These are phyloP conservation scores for Triticum dicoccoides DNA, from an alignment of 176 grass and related monocot species.

Conservation along the genomic window DNA sequence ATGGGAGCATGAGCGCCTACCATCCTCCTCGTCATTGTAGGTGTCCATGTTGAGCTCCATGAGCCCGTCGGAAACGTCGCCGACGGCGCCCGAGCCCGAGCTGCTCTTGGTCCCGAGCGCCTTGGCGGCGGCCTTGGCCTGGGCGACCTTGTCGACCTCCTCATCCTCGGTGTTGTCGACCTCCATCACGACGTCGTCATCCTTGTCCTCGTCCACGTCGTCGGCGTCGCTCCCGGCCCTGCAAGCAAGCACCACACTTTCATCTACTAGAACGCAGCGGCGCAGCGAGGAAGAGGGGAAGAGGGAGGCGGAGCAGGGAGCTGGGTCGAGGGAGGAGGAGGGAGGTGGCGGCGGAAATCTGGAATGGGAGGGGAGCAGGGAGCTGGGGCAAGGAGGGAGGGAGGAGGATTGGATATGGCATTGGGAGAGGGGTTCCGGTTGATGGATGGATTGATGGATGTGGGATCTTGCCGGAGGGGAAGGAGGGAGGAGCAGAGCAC, in stretches of 20 bases:
- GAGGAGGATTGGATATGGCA: no score
- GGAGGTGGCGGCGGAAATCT: no score
- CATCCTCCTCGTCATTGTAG: constrained; percentile 80
- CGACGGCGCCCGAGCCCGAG: neutral
- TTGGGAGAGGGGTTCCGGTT: no score
- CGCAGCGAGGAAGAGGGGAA: no score
- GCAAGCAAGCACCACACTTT: neutral
- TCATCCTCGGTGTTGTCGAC: constrained; percentile 32
- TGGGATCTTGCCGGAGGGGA: no score
- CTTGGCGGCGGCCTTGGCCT: constrained; percentile 47
- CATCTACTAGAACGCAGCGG: neutral
- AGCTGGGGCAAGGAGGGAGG: no score
- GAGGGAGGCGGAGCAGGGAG: no score
- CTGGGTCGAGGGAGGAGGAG: no score
- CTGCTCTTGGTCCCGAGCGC: constrained; percentile 33
- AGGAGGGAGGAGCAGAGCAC: no score
- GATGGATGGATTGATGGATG: no score
- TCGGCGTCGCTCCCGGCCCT: constrained; percentile 69
- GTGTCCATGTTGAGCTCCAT: constrained; percentile 61
- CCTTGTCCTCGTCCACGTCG: constrained; percentile 30
- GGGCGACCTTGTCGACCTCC: neutral
- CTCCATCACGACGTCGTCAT: constrained; percentile 51
- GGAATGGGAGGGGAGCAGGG: no score
- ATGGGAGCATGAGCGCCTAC: neutral
- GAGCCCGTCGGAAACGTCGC: constrained; percentile 30